Base-by-base conservation (phyloP, 2,329 filamentous ascomycete genomes). In the Cercospora berteroae region DNA sequence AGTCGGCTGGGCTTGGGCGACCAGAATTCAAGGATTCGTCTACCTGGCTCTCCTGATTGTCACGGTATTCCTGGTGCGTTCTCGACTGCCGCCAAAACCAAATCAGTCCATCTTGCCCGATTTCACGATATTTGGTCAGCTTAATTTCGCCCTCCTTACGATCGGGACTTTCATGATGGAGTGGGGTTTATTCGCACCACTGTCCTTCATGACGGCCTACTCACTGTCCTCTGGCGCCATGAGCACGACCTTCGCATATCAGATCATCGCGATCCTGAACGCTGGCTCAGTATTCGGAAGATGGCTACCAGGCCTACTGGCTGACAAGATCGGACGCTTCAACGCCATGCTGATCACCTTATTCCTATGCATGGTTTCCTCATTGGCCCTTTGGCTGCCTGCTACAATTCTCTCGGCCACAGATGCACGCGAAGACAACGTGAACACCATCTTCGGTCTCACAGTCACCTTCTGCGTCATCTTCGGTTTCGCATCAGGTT, bases 221-320 rank as follows among this genome's bases (percentile, higher is more conserved):
- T 89, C 90, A 1, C 80, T 92, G 5, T 74, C 75, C 5, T 77
- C 77, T 3, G 83, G 89, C 66, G 90, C 90, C 23, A 88, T 95
- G 75, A 82, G 80, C 44, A 77, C 82, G 5, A 78, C 82, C 0
- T 90, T 96, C 73, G 87, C 91, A 3, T 95, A 92, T 77, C 88
- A 93, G 75, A 84, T 96, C 67, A 81, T 96, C 31, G 89, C 93
- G 12, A 89, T 97, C 70, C 84, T 97, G 76, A 97, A 96, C 77
- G 91, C 88, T 0, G 92, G 89, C 8, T 93, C 89, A 0, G 89
- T 92, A 65, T 80, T 96, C 13, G 94, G 94, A 2, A 88, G 94
- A 48, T 89, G 88, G 76, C 81, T 94, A 1, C 92, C 93, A 0
- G 94, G 94, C 0, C 90, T 90, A 77, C 86, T 91, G 69, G 90